A percentile compares a stretch with the other conserved stretches of the same genome.
Evolutionary conservation across 768 basidiomycete species (phyloP).

Genomic region (Plicaturopsis crispa): DNA sequence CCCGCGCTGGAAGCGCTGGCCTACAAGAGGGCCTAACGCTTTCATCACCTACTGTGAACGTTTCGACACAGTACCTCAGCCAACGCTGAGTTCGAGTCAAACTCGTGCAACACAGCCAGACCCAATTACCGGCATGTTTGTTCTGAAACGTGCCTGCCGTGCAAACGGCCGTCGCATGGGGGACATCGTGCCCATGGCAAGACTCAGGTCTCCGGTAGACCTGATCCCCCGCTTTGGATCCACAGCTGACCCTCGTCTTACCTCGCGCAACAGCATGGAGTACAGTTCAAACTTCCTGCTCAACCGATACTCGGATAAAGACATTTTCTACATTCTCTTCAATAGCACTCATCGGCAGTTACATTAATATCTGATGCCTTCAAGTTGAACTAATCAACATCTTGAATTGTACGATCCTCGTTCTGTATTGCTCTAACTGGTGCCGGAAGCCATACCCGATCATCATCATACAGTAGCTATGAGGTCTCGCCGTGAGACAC

Average conservation of each 20-base stretch:
- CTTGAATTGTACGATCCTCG: too few relatives aligned
- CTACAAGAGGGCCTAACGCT: neutral
- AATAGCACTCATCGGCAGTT: too few relatives aligned
- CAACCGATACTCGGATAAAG: slow-evolving; percentile 26
- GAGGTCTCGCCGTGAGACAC: too few relatives aligned
- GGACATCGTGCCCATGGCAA: slow-evolving; percentile 19
- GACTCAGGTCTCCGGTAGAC: slow-evolving; percentile 15
- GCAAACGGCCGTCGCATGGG: slow-evolving; percentile 13
- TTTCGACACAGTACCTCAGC: slow-evolving; percentile 16
- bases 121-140: slow-evolving; percentile 14
- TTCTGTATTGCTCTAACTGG: too few relatives aligned
- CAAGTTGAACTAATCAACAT: too few relatives aligned
- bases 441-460: too few relatives aligned
- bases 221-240: slow-evolving; percentile 19
- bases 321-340: slow-evolving; percentile 13
- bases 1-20: neutral
- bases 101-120: slow-evolving; percentile 12
- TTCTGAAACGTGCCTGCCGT: slow-evolving; percentile 12
- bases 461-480: too few relatives aligned
- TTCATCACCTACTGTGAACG: slow-evolving; percentile 20
- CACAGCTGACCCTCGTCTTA: slow-evolving; percentile 16
- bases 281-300: slow-evolving; percentile 17
- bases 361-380: too few relatives aligned
- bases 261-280: slow-evolving; percentile 14
- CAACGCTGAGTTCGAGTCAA: neutral